Evolutionary conservation across 1,284 basidiomycete genomes (phyloP), one percentile per base, ranked within the genome.

Genomic region (Omphalotus olearius): DNA sequence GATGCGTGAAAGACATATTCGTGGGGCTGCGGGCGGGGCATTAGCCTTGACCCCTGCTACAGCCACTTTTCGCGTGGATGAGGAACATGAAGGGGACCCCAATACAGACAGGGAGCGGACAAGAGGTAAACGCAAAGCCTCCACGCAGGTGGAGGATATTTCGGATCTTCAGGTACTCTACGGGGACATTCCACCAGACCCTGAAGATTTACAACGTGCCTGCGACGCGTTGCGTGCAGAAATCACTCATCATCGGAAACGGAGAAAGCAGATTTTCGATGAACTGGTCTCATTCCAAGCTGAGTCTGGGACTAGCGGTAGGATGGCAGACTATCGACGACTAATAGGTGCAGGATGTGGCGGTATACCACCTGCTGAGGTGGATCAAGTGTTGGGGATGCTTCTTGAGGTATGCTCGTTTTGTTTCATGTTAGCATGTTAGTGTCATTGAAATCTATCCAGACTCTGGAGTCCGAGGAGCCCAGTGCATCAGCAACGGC

Each of bases 301-400:
- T 16, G 91, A 93, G 69, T 85, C 90, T 11, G 93, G 93, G 5
- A 96, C 93, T 1, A 84, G 87, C 26, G 91, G 90, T 18, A 79
- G 85, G 56, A 93, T 97, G 82, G 78, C 82, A 1, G 88, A 94
- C 59, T 98, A 97, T 66, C 76, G 93, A 57, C 76, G 85, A 56
- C 69, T 97, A 50, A 92, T 97, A 60, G 86, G 88, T 16, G 83
- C 91, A 10, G 92, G 91, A 0, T 93, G 91, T 67, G 90, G 91
- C n/a, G 91, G 91, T 0, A 79, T 95, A n/a, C 79, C 85, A 1
- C 78, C 85, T 1, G 76, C 83, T 25, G 92, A 96, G 59, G 88
- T 97, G 28, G 93, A 97, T 61, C 80, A 81, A 55, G 84, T 93
- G 4, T 75, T 96, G 53, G 83, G 82, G 39, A 87, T 90, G 77